These are phyloP conservation scores for Fusarium sp. DNA, from an alignment of 2,329 filamentous ascomycete genomes.

Conservation along the genomic window DNA sequence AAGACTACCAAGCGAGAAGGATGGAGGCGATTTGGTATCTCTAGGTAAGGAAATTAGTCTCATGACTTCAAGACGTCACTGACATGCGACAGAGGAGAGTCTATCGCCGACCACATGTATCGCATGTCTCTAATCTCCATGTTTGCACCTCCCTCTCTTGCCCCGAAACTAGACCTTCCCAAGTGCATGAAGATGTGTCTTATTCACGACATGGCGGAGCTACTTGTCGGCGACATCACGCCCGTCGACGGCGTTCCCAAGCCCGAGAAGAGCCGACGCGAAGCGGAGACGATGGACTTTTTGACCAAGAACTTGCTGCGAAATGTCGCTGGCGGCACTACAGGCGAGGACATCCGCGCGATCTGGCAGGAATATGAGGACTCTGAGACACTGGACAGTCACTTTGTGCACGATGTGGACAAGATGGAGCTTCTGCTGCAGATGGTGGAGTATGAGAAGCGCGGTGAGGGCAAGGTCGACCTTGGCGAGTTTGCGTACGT, in stretches of 20 bases:
- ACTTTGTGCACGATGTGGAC: constrained; percentile 95
- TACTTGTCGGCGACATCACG: constrained; percentile 95
- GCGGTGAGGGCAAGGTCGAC: constrained; percentile 71
- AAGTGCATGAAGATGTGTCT: constrained; percentile 96
- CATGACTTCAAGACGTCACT: neutral
- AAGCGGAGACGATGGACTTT: constrained; percentile 92
- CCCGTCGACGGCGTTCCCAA: constrained; percentile 88
- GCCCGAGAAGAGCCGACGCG: constrained; percentile 86
- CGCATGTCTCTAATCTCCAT: constrained; percentile 98
- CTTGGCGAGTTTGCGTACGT: constrained; percentile 89
- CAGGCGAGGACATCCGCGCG: constrained; percentile 75
- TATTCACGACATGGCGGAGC: constrained; percentile 97
- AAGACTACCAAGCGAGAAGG: constrained; percentile 98
- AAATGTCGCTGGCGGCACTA: constrained; percentile 73
- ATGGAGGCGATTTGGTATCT: constrained; percentile 88
- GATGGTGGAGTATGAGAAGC: constrained; percentile 95
- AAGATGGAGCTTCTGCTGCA: constrained; percentile 95
- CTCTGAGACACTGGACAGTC: constrained; percentile 80
- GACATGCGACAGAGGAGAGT: constrained; percentile 72
- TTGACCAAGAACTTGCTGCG: constrained; percentile 78
- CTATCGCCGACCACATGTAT: constrained; percentile 99
- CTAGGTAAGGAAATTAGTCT: constrained; percentile 51
- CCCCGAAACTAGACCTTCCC: constrained; percentile 75
- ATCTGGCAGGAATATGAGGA: constrained; percentile 98
- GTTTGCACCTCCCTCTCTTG: constrained; percentile 81